Conservation (phyloP, 495 filamentous ascomycete genomes). For the Margaritispora aquatica region DNA sequence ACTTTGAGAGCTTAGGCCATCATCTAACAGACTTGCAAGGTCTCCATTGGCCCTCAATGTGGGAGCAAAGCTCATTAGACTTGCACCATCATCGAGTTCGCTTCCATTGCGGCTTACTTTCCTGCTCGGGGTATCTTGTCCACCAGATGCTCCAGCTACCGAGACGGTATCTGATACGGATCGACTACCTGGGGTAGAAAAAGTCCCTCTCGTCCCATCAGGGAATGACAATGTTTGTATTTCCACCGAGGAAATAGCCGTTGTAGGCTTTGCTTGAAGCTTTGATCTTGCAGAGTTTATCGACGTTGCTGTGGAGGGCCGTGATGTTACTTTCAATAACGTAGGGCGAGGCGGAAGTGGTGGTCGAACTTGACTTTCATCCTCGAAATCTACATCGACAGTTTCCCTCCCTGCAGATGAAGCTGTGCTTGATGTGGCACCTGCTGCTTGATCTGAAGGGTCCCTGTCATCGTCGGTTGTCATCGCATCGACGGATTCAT, state of each 20-base stretch:
- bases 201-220: constrained; percentile 57
- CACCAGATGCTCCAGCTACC: constrained; percentile 13
- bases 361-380: constrained; percentile 38
- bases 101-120: constrained; percentile 35
- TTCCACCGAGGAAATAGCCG: constrained; percentile 72
- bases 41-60: constrained; percentile 69
- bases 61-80: constrained; percentile 75
- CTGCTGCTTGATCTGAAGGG: constrained; percentile 1
- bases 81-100: constrained; percentile 73
- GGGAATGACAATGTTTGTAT: constrained; percentile 65
- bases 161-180: constrained; percentile 17
- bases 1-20: constrained; percentile 50
- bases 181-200: constrained; percentile 36
- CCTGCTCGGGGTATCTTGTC: constrained; percentile 16
- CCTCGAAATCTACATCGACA: not conserved
- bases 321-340: constrained; percentile 19
- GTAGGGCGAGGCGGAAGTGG: constrained; percentile 66
- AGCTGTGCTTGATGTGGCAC: not conserved
- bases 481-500: constrained; percentile 13
- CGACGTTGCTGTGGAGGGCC: constrained; percentile 13
- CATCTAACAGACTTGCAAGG: constrained; percentile 75
- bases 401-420: not conserved
- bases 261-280: constrained; percentile 72
- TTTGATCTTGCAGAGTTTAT: constrained; percentile 27
- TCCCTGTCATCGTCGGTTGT: constrained; percentile 4